Evolutionary conservation across 768 basidiomycete genomes (phyloP).

Genomic region (Suillus occidentalis): DNA sequence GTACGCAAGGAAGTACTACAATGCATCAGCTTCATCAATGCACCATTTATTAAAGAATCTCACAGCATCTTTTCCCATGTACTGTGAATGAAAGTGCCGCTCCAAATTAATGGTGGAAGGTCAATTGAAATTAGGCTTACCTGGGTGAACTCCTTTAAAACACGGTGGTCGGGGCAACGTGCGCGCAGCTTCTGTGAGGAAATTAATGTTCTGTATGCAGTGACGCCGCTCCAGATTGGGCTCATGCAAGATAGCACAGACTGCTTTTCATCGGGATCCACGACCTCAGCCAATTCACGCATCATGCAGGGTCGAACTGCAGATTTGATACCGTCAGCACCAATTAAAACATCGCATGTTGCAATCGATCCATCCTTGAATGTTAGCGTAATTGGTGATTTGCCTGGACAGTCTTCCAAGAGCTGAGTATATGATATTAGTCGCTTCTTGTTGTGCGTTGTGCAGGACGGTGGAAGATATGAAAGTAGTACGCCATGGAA

Average conservation of each 20-base stretch:
- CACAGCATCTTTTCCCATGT: slow-evolving; percentile 53
- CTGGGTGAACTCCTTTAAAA: slow-evolving; percentile 47
- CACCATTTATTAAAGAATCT: slow-evolving; percentile 14
- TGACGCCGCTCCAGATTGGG: slow-evolving; percentile 58
- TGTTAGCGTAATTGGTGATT: slow-evolving; percentile 40
- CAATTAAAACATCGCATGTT: slow-evolving; percentile 64
- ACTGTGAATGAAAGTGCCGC: slow-evolving; percentile 37
- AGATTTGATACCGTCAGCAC: slow-evolving; percentile 68
- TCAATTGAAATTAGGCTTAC: slow-evolving; percentile 32
- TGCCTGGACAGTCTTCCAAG: slow-evolving; percentile 21
- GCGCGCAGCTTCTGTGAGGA: slow-evolving; percentile 45
- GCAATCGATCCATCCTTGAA: slow-evolving; percentile 65
- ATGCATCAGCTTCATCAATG: not conserved
- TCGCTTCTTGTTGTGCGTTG: slow-evolving; percentile 55
- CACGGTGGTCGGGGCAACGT: slow-evolving; percentile 46
- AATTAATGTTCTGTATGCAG: slow-evolving; percentile 60
- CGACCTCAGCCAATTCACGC: slow-evolving; percentile 28
- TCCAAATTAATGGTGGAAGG: not conserved
- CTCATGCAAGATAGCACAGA: slow-evolving; percentile 44
- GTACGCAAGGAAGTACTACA: slow-evolving; percentile 61
- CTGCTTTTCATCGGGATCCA: slow-evolving; percentile 41
- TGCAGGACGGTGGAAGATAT: slow-evolving; percentile 45
- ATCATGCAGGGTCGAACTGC: slow-evolving; percentile 42
- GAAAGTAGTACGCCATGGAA: slow-evolving; percentile 60
- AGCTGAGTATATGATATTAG: slow-evolving; percentile 55